These are phyloP conservation scores for Larix kaempferi DNA, from an alignment of 75 land plant species.

Conservation along the genomic window DNA sequence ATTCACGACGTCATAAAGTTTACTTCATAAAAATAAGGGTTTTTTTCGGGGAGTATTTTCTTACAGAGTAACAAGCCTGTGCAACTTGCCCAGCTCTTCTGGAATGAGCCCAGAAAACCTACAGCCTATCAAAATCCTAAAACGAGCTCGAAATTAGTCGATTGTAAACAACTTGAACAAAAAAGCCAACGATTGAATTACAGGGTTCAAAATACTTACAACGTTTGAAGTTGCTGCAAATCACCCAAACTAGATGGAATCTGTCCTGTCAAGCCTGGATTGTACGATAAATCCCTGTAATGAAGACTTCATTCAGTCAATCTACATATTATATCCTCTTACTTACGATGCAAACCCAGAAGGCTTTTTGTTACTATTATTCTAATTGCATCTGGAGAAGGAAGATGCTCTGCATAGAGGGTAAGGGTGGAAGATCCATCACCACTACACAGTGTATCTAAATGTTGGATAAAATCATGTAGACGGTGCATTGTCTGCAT, in stretches of 20 bases:
- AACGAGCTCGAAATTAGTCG: neutral
- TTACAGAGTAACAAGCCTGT: constrained; percentile 49
- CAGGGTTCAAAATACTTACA: constrained; percentile 29
- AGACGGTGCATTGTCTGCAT: no score
- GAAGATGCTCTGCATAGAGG: neutral
- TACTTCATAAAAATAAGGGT: neutral
- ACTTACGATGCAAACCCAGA: no score
- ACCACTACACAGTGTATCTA: no score
- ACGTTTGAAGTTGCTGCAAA: constrained; percentile 26
- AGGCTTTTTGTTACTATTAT: neutral
- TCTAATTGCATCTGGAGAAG: neutral
- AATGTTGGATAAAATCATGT: no score
- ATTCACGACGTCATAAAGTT: neutral
- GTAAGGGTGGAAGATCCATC: neutral
- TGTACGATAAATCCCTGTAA: constrained; percentile 58
- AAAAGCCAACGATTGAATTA: neutral
- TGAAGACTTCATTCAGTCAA: neutral
- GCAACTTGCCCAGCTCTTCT: constrained; percentile 44
- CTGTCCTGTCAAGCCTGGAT: constrained; percentile 39
- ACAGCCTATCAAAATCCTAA: constrained; percentile 48
- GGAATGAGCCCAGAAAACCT: constrained; percentile 51
- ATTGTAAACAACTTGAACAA: neutral
- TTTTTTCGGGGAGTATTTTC: neutral
- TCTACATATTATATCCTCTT: neutral
- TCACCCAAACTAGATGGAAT: constrained; percentile 33